These are phyloP conservation scores for Trichophyton verrucosum DNA, from an alignment of 2,329 filamentous ascomycete species.

Conservation along the genomic window DNA sequence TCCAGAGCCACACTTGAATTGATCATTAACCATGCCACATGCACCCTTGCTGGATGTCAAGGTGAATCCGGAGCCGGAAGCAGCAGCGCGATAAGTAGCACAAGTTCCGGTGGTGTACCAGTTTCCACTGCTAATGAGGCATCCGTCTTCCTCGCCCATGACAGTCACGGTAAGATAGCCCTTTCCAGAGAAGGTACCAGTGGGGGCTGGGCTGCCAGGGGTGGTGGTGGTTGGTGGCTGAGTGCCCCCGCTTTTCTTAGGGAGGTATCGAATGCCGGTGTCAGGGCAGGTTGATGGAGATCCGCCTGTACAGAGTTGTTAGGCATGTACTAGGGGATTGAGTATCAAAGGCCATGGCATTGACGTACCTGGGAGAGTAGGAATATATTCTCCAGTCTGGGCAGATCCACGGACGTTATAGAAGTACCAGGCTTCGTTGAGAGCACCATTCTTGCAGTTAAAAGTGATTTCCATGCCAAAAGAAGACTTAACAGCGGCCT, in stretches of 20 bases:
- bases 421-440: slow-evolving; percentile 47
- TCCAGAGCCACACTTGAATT: slow-evolving; percentile 38
- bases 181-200: slow-evolving; percentile 39
- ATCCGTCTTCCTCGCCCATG: slow-evolving; percentile 41
- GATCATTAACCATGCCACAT: slow-evolving; percentile 41
- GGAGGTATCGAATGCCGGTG: slow-evolving; percentile 52
- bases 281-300: slow-evolving; percentile 49
- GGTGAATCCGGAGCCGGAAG: slow-evolving; percentile 36
- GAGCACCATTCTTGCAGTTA: slow-evolving; percentile 35
- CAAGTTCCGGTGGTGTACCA: slow-evolving; percentile 54
- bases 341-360: too few relatives aligned
- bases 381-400: slow-evolving; percentile 48
- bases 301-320: slow-evolving; percentile 28
- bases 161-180: slow-evolving; percentile 43
- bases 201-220: slow-evolving; percentile 1
- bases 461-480: slow-evolving; percentile 39
- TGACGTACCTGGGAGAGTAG: slow-evolving; percentile 37
- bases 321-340: not conserved
- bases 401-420: slow-evolving; percentile 43
- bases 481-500: slow-evolving; percentile 37
- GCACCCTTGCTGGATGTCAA: slow-evolving; percentile 42
- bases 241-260: slow-evolving; percentile 35
- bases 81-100: slow-evolving; percentile 47
- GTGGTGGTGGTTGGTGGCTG: slow-evolving; percentile 8
- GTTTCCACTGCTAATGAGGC: slow-evolving; percentile 48